Percentiles rank a stretch among this genome's conserved stretches.
phyloP scores from a whole-genome alignment of 163 green algal species.

The Coccomyxa subellipsoidea region DNA sequence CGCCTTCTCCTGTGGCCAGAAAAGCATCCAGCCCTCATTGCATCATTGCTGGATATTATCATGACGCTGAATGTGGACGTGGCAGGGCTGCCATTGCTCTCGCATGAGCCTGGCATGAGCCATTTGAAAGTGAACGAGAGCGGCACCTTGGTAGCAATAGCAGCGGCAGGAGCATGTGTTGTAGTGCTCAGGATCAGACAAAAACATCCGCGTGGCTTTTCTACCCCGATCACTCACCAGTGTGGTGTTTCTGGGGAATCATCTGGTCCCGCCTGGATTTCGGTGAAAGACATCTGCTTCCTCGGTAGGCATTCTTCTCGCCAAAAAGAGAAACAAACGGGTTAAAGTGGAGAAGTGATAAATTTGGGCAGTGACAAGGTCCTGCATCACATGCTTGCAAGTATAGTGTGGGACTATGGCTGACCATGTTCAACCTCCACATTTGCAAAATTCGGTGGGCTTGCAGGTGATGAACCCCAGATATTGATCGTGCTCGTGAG shows the following conservation, averaged over 20 bases:
- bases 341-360: no score
- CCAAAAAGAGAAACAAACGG: no score
- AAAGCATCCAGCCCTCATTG: no score
- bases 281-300: not conserved
- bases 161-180: not conserved
- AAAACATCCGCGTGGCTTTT: not conserved
- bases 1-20: no score
- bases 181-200: not conserved
- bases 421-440: not conserved
- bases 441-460: not conserved
- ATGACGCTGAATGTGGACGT: not conserved
- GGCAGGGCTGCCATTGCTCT: not conserved
- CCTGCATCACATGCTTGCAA: no score
- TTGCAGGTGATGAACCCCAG: not conserved
- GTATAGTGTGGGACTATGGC: no score
- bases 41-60: no score
- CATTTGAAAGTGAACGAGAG: not conserved
- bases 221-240: not conserved
- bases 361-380: no score
- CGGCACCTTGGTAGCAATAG: not conserved
- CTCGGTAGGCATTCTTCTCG: not conserved
- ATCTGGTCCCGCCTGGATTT: not conserved
- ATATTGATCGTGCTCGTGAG: not conserved
- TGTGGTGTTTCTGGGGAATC: not conserved
- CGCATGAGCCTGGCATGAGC: not conserved